Evolutionary conservation across 1,284 basidiomycete species (phyloP).

Genomic region (Leccinum fuscescens): DNA sequence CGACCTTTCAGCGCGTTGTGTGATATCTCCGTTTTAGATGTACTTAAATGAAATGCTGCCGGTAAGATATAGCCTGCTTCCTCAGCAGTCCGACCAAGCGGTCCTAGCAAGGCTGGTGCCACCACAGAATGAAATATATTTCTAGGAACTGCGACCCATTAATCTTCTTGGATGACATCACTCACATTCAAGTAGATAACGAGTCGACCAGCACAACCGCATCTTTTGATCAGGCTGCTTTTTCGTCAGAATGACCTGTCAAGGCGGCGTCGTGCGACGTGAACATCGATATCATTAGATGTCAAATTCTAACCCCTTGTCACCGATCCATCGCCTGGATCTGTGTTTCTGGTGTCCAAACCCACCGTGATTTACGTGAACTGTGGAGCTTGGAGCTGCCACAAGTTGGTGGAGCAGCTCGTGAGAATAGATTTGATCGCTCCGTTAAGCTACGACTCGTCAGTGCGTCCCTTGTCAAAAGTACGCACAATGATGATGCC

Average conservation of each 20-base stretch:
- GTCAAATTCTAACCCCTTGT: background rate
- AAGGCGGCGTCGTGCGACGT: background rate
- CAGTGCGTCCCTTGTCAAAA: background rate
- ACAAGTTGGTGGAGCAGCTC: background rate
- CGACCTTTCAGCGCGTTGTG: conserved; percentile 4
- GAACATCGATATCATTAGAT: background rate
- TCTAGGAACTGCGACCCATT: conserved; percentile 1
- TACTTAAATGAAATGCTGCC: conserved; percentile 4
- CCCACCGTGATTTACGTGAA: background rate
- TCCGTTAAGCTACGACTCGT: background rate
- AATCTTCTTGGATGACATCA: conserved; percentile 11
- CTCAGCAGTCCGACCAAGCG: background rate
- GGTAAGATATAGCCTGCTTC: background rate
- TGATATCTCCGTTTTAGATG: conserved; percentile 10
- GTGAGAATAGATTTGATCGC: background rate
- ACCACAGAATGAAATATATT: conserved; percentile 6
- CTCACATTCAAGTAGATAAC: conserved; percentile 6
- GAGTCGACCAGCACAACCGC: background rate
- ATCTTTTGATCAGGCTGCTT: background rate
- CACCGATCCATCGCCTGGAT: background rate
- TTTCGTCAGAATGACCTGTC: background rate
- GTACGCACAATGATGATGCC: background rate
- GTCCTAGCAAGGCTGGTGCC: conserved; percentile 1
- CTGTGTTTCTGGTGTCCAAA: background rate
- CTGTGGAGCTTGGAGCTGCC: background rate